Evolutionary conservation across 768 basidiomycete species (phyloP).

Genomic region (Chlorophyllum brunneum): DNA sequence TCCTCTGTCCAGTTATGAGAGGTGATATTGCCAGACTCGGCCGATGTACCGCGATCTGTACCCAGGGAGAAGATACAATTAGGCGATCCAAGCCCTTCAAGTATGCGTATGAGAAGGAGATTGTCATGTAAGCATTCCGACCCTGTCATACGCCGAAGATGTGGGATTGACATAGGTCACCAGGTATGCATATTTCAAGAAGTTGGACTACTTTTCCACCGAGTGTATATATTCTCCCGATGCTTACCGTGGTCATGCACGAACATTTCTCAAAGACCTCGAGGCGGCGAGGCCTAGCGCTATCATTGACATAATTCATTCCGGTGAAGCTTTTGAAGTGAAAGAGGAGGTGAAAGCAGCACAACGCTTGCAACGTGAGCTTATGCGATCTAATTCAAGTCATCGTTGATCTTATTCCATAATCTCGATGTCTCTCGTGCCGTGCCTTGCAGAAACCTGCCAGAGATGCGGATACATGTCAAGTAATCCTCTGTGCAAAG

Average conservation of each 20-base stretch:
- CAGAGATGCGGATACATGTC: slow-evolving; percentile 93
- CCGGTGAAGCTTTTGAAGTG: slow-evolving; percentile 88
- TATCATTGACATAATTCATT: slow-evolving; percentile 97
- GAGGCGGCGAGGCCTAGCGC: slow-evolving; percentile 93
- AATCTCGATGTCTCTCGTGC: not conserved
- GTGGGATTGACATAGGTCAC: not conserved
- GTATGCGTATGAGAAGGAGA: slow-evolving; percentile 99
- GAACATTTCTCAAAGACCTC: slow-evolving; percentile 91
- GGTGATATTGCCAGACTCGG: slow-evolving; percentile 95
- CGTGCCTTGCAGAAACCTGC: slow-evolving; percentile 66
- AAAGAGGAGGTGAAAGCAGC: slow-evolving; percentile 79
- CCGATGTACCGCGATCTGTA: slow-evolving; percentile 92
- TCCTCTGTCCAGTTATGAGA: slow-evolving; percentile 75
- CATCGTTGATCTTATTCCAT: slow-evolving; percentile 8
- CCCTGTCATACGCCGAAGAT: not conserved
- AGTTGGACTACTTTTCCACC: slow-evolving; percentile 97
- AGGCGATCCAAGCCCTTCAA: slow-evolving; percentile 99
- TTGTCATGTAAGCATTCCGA: slow-evolving; percentile 75
- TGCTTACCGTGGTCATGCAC: slow-evolving; percentile 95
- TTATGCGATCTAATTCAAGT: not conserved
- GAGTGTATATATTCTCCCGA: slow-evolving; percentile 99
- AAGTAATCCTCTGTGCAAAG: slow-evolving; percentile 95
- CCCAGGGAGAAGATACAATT: slow-evolving; percentile 94
- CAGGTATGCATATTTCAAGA: slow-evolving; percentile 99
- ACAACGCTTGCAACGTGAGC: slow-evolving; percentile 82